A percentile compares a stretch with the other conserved stretches of the same genome.
Evolutionary conservation across 495 filamentous ascomycete genomes (phyloP).

Genomic region (Trichocladium uniseriatum): DNA sequence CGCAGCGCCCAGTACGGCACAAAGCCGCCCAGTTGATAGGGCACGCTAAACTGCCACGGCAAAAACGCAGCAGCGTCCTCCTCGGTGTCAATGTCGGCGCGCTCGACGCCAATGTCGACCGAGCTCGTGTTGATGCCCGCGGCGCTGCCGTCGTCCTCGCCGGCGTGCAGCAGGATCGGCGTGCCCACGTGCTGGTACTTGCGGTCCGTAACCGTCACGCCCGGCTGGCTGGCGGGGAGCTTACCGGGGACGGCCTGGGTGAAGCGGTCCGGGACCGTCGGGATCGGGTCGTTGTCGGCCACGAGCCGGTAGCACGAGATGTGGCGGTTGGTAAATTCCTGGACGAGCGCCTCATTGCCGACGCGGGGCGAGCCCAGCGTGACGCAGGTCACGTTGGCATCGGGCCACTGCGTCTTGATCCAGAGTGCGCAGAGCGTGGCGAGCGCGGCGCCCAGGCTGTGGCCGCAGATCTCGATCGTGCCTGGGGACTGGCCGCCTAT

Average conservation of each 20-base stretch:
- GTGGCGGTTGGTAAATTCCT: not conserved
- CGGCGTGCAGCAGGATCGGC: not conserved
- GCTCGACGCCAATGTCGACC: not conserved
- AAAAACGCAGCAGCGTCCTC: not conserved
- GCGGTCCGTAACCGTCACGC: not conserved
- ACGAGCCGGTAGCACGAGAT: not conserved
- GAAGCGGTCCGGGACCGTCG: conserved; percentile 3
- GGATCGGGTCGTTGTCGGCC: conserved; percentile 1
- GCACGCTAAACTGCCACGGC: not conserved
- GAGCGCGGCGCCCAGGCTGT: conserved; percentile 3
- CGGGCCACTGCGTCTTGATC: conserved; percentile 2
- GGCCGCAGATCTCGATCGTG: conserved; percentile 5
- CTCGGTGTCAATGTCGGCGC: not conserved
- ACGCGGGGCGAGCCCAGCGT: conserved; percentile 2
- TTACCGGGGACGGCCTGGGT: not conserved
- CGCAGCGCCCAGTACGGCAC: not conserved
- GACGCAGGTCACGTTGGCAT: not conserved
- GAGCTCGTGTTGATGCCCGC: not conserved
- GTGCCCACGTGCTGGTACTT: not conserved
- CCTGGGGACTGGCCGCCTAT: not conserved
- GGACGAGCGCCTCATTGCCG: not conserved
- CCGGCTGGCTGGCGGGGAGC: not conserved
- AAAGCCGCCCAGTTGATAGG: not conserved
- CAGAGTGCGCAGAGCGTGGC: conserved; percentile 1
- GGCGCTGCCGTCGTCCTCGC: not conserved